phyloP scores from a whole-genome alignment of 2,329 filamentous ascomycete species.

The Penicillium sp. region DNA sequence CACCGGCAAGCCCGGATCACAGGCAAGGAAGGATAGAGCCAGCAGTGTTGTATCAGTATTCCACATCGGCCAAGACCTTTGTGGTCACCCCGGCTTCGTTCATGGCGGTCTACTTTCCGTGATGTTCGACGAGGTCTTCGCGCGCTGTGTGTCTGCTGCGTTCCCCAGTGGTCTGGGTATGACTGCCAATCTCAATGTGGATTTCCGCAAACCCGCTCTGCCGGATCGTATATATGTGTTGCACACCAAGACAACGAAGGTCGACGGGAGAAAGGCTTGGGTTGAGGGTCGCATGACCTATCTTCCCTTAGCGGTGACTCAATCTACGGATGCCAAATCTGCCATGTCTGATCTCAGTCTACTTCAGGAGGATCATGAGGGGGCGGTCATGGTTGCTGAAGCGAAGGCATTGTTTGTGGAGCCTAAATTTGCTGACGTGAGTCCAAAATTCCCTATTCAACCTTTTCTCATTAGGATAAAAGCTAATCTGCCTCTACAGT shows the following conservation, averaged over 20 bases:
- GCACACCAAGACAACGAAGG: slow-evolving; percentile 32
- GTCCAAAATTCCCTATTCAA: slow-evolving; percentile 12
- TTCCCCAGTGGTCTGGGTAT: slow-evolving; percentile 37
- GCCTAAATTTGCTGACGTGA: slow-evolving; percentile 39
- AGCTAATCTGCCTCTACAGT: slow-evolving; percentile 21
- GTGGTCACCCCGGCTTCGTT: slow-evolving; percentile 38
- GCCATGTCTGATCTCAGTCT: slow-evolving; percentile 13
- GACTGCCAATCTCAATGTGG: slow-evolving; percentile 40
- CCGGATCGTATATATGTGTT: slow-evolving; percentile 36
- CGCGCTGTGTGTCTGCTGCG: slow-evolving; percentile 34
- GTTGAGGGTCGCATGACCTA: slow-evolving; percentile 35
- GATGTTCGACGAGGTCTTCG: slow-evolving; percentile 41
- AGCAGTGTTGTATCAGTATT: slow-evolving; percentile 31
- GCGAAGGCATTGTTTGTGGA: slow-evolving; percentile 42
- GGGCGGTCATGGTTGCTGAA: slow-evolving; percentile 34
- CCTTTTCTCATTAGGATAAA: not conserved
- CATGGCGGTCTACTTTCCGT: slow-evolving; percentile 38
- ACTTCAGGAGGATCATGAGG: slow-evolving; percentile 22
- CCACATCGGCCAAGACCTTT: slow-evolving; percentile 35
- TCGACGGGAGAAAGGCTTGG: slow-evolving; percentile 42
- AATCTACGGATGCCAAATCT: slow-evolving; percentile 2
- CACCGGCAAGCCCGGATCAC: not conserved
- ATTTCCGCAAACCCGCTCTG: slow-evolving; percentile 36
- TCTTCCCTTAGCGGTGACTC: slow-evolving; percentile 19
- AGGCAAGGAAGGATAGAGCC: slow-evolving; percentile 1